Evolutionary conservation across 257 asterid species (phyloP), one percentile per base, ranked within the genome.

Genomic region (Nicotiana otophora): DNA sequence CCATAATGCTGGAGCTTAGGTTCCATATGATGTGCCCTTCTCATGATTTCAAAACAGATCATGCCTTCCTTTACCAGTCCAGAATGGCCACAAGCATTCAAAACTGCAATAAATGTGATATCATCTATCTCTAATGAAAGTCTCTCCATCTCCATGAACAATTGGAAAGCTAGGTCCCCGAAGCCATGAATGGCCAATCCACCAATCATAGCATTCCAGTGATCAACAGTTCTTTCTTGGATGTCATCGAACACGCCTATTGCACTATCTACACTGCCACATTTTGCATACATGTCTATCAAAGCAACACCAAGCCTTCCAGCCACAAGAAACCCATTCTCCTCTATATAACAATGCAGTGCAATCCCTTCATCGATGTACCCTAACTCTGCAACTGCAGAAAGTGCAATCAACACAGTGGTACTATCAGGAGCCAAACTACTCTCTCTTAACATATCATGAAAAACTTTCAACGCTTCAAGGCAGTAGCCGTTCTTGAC

Each of bases 1-100:
- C 98, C 98, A 17, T 92, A 95, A 46, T 95, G 98, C 66, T 90
- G 96, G 66, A 93, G 84, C 84, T 91, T 92, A 0, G 98, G 98
- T 81, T 62, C 85, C 65, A 92, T 69, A 83, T 75, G 84, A 85
- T 93, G 93, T 78, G 81, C 75, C 83, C 95, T 89, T 90, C 93
- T 90, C 96, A 93, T 89, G 33, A 91, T 88, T 68, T 93, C 95
- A 14, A 93, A 95, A 85, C 96, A 92, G 58, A 93, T 78, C 14
- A 92, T 81, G 39, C 98, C 98, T 87, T 95, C 98, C 87, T 95
- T 95, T 54, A 93, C 86, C 90, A 95, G 84, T 80, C 98, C 98
- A 10, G 94, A 87, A 87, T 95, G 98, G 12, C 93, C 93, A 88
- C 98, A 93, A 19, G 98, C 98, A 85, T 89, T 93, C 83, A 95